phyloP scores from a whole-genome alignment of 1,139 yeast genomes.

The Pichia sp. region DNA sequence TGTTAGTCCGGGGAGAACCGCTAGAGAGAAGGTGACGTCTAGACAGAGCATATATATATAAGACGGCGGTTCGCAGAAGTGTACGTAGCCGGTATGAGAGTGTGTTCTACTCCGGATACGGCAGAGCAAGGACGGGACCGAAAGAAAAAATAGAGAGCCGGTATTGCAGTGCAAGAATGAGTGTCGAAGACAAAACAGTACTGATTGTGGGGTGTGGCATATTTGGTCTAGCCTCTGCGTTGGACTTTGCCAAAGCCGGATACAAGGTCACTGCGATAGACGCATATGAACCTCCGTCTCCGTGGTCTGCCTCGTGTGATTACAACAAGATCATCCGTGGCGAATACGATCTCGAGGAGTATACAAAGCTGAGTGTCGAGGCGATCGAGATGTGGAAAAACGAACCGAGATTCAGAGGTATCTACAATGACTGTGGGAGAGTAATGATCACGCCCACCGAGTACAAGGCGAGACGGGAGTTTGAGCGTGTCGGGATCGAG shows the following conservation, averaged over 20 bases:
- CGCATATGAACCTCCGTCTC: constrained; percentile 39
- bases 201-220: constrained; percentile 31
- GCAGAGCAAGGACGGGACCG: too few species aligned
- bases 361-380: constrained; percentile 36
- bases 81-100: too few species aligned
- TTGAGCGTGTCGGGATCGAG: constrained; percentile 34
- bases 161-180: not conserved
- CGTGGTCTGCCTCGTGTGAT: constrained; percentile 43
- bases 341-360: constrained; percentile 28
- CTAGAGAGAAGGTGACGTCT: too few species aligned
- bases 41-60: too few species aligned
- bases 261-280: constrained; percentile 35
- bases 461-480: constrained; percentile 33
- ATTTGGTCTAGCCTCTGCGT: constrained; percentile 35
- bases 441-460: constrained; percentile 28
- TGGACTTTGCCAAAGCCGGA: constrained; percentile 30
- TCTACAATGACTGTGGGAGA: constrained; percentile 38
- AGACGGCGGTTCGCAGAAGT: too few species aligned
- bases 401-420: constrained; percentile 32
- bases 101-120: too few species aligned
- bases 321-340: constrained; percentile 38
- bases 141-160: too few species aligned
- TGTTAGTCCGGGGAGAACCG: not conserved
- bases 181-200: constrained; percentile 9
- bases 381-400: constrained; percentile 36